Conservation (phyloP, 345 rosid species). For the Pelargonium nanum region DNA sequence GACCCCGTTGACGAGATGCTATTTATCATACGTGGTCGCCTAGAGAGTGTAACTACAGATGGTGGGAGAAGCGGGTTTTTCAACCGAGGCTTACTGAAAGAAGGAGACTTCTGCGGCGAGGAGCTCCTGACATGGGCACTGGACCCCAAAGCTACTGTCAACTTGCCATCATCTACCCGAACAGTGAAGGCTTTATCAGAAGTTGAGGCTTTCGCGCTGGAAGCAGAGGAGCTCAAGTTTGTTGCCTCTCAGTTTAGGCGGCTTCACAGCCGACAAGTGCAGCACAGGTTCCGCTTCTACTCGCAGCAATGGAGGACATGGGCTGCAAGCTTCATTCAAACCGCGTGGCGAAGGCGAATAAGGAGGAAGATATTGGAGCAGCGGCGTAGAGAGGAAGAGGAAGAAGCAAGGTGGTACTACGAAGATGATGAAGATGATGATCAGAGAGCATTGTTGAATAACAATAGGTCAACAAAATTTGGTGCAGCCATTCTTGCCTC, state of each 20-base stretch:
- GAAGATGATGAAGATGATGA: slow-evolving; percentile 21
- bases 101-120: slow-evolving; percentile 74
- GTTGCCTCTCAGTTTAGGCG: slow-evolving; percentile 83
- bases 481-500: slow-evolving; percentile 65
- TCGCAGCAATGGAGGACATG: slow-evolving; percentile 96
- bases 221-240: slow-evolving; percentile 79
- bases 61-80: slow-evolving; percentile 86
- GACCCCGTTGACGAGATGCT: slow-evolving; percentile 89
- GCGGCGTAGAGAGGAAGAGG: slow-evolving; percentile 46
- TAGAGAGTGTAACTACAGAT: slow-evolving; percentile 84
- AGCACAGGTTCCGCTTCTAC: slow-evolving; percentile 79
- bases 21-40: slow-evolving; percentile 66
- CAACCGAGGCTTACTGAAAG: slow-evolving; percentile 58
- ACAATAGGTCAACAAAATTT: slow-evolving; percentile 23
- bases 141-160: slow-evolving; percentile 53
- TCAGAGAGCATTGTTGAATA: slow-evolving; percentile 17
- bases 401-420: slow-evolving; percentile 15
- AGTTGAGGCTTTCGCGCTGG: slow-evolving; percentile 81
- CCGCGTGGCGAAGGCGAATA: slow-evolving; percentile 57
- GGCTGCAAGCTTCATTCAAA: slow-evolving; percentile 76
- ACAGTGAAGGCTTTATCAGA: slow-evolving; percentile 59
- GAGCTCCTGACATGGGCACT: slow-evolving; percentile 76
- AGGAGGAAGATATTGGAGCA: slow-evolving; percentile 54
- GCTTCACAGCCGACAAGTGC: slow-evolving; percentile 76
- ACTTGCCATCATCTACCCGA: slow-evolving; percentile 55